Percentiles rank a stretch among this genome's conserved stretches.
Evolutionary conservation across 202 grass and related monocot species (phyloP).

Genomic region (Zizania palustris): DNA sequence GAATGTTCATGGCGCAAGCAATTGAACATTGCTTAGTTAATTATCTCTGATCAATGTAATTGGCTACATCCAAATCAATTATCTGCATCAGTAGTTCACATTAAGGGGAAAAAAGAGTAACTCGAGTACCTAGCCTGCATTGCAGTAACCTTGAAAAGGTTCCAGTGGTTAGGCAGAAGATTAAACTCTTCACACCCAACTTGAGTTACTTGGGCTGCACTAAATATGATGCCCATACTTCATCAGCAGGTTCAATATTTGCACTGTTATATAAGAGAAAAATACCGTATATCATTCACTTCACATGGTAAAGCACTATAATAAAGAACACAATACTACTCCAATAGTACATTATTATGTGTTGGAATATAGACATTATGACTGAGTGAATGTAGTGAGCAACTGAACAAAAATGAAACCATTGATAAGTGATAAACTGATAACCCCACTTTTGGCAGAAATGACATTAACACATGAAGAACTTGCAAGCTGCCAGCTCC

Average conservation of each 20-base stretch:
- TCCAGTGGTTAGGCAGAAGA: constrained; percentile 17
- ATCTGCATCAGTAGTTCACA: constrained; percentile 22
- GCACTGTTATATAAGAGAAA: constrained; percentile 11
- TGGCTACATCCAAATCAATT: neutral
- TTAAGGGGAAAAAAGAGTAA: neutral
- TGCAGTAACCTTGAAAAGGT: constrained; percentile 26
- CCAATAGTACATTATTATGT: no score
- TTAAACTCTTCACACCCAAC: constrained; percentile 14
- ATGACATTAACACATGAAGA: neutral
- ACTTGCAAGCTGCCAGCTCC: neutral
- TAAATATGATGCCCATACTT: constrained; percentile 89
- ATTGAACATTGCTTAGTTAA: neutral
- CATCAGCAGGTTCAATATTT: constrained; percentile 55
- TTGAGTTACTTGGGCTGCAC: constrained; percentile 55
- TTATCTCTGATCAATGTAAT: neutral
- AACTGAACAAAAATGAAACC: constrained; percentile 32
- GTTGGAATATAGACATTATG: constrained; percentile 22
- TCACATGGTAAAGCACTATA: neutral
- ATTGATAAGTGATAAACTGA: no score
- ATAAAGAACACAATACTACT: neutral
- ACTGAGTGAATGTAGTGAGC: constrained; percentile 23
- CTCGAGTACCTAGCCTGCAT: constrained; percentile 17
- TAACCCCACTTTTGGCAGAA: neutral
- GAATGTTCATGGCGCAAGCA: constrained; percentile 19
- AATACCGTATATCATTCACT: neutral